Evolutionary conservation across 257 asterid species (phyloP).

Genomic region (Solanum virginianum): DNA sequence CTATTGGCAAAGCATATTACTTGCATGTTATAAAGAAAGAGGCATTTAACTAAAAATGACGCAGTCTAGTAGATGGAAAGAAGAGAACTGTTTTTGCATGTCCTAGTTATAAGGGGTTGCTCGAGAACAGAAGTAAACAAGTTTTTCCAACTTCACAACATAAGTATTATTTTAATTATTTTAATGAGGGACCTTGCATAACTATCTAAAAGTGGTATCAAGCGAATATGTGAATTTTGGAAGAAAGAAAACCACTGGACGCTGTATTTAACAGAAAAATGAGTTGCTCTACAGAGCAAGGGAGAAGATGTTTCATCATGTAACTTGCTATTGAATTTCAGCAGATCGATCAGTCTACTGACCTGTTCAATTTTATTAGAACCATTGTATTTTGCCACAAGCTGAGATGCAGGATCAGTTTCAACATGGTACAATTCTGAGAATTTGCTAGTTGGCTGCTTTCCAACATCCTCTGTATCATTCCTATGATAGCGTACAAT

Average conservation of each 20-base stretch:
- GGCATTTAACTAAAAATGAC: neutral
- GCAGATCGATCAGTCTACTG: neutral
- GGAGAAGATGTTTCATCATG: neutral
- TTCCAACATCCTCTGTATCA: constrained; percentile 29
- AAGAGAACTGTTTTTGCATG: neutral
- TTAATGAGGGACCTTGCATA: neutral
- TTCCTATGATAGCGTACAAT: constrained; percentile 78
- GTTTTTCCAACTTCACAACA: neutral
- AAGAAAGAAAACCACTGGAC: neutral
- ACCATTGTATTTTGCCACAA: constrained; percentile 92
- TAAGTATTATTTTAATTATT: neutral
- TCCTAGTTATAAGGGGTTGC: neutral
- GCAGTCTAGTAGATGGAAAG: neutral
- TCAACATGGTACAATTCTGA: constrained; percentile 49
- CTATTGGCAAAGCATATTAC: neutral
- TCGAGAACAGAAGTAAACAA: neutral
- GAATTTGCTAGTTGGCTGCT: constrained; percentile 32
- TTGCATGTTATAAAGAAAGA: neutral
- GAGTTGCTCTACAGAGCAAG: neutral
- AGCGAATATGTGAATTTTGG: neutral
- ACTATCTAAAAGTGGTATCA: neutral
- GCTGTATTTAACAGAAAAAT: neutral
- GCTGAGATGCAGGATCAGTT: constrained; percentile 76
- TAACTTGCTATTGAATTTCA: neutral
- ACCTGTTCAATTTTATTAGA: constrained; percentile 68